phyloP scores from a whole-genome alignment of 2,329 filamentous ascomycete species.

The Penicillium concentricum region DNA sequence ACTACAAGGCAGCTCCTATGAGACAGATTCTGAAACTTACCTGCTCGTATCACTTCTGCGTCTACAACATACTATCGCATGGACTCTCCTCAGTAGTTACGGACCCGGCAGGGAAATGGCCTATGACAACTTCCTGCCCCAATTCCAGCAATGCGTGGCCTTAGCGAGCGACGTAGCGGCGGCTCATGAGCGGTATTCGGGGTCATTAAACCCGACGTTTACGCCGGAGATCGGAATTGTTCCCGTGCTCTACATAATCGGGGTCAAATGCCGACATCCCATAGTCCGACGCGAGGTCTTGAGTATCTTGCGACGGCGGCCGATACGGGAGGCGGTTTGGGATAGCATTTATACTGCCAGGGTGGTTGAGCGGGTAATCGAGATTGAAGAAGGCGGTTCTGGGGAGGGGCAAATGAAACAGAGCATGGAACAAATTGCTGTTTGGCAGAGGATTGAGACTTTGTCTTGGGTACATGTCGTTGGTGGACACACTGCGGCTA shows the following conservation, averaged over 20 bases:
- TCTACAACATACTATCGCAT: slow-evolving; percentile 32
- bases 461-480: slow-evolving; percentile 25
- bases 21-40: slow-evolving; percentile 10
- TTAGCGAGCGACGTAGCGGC: slow-evolving; percentile 9
- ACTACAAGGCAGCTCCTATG: neutral
- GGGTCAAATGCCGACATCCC: slow-evolving; percentile 39
- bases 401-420: slow-evolving; percentile 10
- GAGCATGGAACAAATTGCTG: slow-evolving; percentile 28
- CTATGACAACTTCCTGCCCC: slow-evolving; percentile 16
- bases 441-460: slow-evolving; percentile 31
- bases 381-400: slow-evolving; percentile 35
- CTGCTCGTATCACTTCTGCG: slow-evolving; percentile 30
- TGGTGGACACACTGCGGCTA: slow-evolving; percentile 15
- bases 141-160: slow-evolving; percentile 15
- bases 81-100: slow-evolving; percentile 25
- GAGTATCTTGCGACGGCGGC: slow-evolving; percentile 13
- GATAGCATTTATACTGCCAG: slow-evolving; percentile 32
- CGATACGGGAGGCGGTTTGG: slow-evolving; percentile 36
- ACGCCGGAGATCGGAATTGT: slow-evolving; percentile 36
- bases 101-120: slow-evolving; percentile 22
- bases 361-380: slow-evolving; percentile 35
- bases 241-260: slow-evolving; percentile 37
- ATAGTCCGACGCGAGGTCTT: slow-evolving; percentile 33
- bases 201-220: slow-evolving; percentile 27
- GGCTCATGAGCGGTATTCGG: slow-evolving; percentile 17